phyloP scores from a whole-genome alignment of 83 land plant genomes.

The Isoetes engelmannii region DNA sequence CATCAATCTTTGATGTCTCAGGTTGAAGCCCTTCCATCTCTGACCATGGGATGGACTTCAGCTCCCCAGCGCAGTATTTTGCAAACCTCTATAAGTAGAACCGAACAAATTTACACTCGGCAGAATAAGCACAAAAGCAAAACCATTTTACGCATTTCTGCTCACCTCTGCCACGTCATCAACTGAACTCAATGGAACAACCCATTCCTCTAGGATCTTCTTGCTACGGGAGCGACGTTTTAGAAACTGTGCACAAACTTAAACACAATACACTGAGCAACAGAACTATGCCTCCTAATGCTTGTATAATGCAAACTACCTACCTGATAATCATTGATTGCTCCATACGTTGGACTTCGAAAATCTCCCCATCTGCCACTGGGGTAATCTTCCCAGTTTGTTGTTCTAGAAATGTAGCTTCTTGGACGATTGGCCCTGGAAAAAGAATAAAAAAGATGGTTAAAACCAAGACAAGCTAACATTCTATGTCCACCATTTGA shows the following conservation, averaged over 20 bases:
- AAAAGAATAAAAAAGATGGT: neutral
- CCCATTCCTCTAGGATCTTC: slow-evolving; percentile 91
- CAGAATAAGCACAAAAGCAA: neutral
- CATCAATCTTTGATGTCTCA: slow-evolving; percentile 80
- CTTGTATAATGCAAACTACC: neutral
- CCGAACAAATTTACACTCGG: neutral
- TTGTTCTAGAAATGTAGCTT: slow-evolving; percentile 84
- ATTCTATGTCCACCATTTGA: no score
- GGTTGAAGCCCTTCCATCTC: slow-evolving; percentile 94
- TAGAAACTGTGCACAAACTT: slow-evolving; percentile 51
- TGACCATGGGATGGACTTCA: slow-evolving; percentile 77
- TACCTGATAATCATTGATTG: slow-evolving; percentile 76
- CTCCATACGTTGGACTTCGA: slow-evolving; percentile 85
- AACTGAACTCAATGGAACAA: slow-evolving; percentile 53
- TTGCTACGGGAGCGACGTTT: slow-evolving; percentile 84
- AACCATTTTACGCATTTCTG: no score
- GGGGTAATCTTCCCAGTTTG: slow-evolving; percentile 81
- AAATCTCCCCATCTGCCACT: slow-evolving; percentile 87
- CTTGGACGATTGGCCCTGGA: slow-evolving; percentile 93
- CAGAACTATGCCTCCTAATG: neutral
- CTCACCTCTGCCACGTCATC: slow-evolving; percentile 71
- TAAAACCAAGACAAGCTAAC: neutral
- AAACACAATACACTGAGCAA: neutral
- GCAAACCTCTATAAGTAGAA: slow-evolving; percentile 49
- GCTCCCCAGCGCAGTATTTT: slow-evolving; percentile 63